Evolutionary conservation across 208 protist genomes (phyloP), one percentile per base, ranked within the genome.

Genomic region (Leishmania guyanensis): DNA sequence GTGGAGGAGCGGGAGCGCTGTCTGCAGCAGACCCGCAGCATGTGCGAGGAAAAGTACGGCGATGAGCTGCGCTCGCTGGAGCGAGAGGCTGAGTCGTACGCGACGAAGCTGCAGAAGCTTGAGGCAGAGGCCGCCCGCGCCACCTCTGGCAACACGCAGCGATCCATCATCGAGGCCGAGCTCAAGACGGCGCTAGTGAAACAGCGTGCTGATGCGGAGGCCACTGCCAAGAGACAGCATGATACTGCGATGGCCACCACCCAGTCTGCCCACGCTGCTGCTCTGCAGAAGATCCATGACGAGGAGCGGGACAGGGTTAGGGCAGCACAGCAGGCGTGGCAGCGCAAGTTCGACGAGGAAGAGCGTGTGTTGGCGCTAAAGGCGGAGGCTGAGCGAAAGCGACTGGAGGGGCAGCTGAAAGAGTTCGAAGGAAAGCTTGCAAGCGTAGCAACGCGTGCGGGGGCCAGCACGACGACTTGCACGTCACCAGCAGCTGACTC

Each of bases 31-130:
- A 77, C 85, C 36, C 84, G 87, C 14, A 73, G 53, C 46, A 80
- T 79, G 68, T 86, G 85, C 81, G 90, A 92, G 58, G 79, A 87
- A 26, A 72, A 50, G 77, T 91, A 88, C 85, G 84, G 83, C 76
- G 81, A 81, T 14, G 74, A 89, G 69, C 74, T 91, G 76, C 83
- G 87, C 20, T 78, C 85, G 33, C 75, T 85, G 46, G 81, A 88
- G 79, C 83, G 83, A 36, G 80, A 90, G 77, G 86, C 80, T 54
- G 84, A 85, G 75, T 68, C 77, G n/a, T 77, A 89, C 33, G 54
- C 85, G 53, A 75, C 70, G 62, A 36, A 79, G 78, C 81, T 93
- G 10, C 68, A 84, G 56, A 77, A 82, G 56, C 46, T 91, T n/a
- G 69, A 79, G 60, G 90, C 84, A 56, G 83, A 80, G 84, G 70